A percentile compares a stretch with the other conserved stretches of the same genome.
phyloP scores from a whole-genome alignment of 2,329 filamentous ascomycete genomes.

The Exophiala calicioides region DNA sequence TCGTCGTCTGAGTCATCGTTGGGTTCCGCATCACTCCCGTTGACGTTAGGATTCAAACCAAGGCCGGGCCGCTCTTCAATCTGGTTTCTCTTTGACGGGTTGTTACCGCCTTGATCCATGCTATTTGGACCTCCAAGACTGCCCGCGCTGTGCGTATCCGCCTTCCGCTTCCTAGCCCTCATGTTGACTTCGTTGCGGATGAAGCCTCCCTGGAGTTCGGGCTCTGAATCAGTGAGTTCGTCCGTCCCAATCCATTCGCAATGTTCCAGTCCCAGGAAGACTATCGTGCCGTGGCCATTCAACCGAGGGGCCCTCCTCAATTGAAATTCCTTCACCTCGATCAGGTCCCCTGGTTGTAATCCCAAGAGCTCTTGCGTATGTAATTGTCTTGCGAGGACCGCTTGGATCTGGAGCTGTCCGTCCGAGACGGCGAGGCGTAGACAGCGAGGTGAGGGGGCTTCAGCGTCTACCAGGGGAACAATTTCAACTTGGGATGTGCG shows the following conservation, averaged over 20 bases:
- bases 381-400: slow-evolving; percentile 30
- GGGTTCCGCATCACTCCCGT: neutral
- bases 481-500: neutral
- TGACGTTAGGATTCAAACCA: neutral
- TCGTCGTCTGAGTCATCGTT: slow-evolving; percentile 19
- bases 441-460: neutral
- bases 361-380: slow-evolving; percentile 12
- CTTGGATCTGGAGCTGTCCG: slow-evolving; percentile 35
- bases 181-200: slow-evolving; percentile 12
- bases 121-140: neutral
- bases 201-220: slow-evolving; percentile 19
- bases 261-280: slow-evolving; percentile 33
- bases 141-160: neutral
- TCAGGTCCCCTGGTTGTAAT: slow-evolving; percentile 25
- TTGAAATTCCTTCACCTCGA: slow-evolving; percentile 30
- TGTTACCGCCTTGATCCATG: neutral
- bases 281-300: slow-evolving; percentile 26
- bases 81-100: neutral
- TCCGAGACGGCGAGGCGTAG: slow-evolving; percentile 30
- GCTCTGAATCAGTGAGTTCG: neutral
- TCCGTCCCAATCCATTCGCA: slow-evolving; percentile 24
- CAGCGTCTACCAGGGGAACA: slow-evolving; percentile 1
- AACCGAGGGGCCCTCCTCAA: slow-evolving; percentile 29
- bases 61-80: neutral
- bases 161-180: neutral